These are phyloP conservation scores for Extremus antarcticus DNA, from an alignment of 495 filamentous ascomycete species.

Conservation along the genomic window DNA sequence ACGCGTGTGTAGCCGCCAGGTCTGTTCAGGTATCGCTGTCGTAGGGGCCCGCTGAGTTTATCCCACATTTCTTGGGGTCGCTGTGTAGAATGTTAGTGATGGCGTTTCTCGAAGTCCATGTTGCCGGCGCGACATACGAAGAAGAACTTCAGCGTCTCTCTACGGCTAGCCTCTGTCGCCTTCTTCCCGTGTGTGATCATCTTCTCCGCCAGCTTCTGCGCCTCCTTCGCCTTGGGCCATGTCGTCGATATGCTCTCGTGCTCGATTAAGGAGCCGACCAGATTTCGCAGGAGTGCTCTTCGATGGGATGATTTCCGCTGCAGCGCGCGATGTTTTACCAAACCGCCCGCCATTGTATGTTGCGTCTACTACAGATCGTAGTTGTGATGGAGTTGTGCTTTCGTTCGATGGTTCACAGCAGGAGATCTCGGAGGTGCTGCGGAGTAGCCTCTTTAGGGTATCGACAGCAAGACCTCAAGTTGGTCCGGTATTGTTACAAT, in stretches of 20 bases:
- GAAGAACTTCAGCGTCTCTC: conserved; percentile 60
- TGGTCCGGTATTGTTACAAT: too few species aligned
- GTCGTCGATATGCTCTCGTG: conserved; percentile 90
- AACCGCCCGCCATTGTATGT: conserved; percentile 81
- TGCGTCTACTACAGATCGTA: too few species aligned
- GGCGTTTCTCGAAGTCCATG: too few species aligned
- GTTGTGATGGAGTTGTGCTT: too few species aligned
- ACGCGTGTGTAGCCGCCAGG: conserved; percentile 93
- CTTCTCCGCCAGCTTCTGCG: conserved; percentile 84
- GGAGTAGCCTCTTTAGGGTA: too few species aligned
- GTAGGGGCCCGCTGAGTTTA: conserved; percentile 77
- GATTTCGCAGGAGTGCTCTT: conserved; percentile 85
- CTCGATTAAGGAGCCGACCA: conserved; percentile 88
- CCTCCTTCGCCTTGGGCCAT: conserved; percentile 94
- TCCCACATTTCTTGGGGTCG: conserved; percentile 58
- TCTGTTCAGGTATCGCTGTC: conserved; percentile 65
- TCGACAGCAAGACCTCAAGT: too few species aligned
- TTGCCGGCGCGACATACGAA: too few species aligned
- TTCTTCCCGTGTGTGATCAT: conserved; percentile 86
- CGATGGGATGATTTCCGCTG: conserved; percentile 74
- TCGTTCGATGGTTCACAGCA: too few species aligned
- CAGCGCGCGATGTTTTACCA: conserved; percentile 75
- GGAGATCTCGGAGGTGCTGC: too few species aligned
- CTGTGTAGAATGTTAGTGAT: conserved; percentile 26
- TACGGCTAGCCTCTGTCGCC: conserved; percentile 65